Conservation (phyloP, 257 asterid species). For the Solanum habrochaites region DNA sequence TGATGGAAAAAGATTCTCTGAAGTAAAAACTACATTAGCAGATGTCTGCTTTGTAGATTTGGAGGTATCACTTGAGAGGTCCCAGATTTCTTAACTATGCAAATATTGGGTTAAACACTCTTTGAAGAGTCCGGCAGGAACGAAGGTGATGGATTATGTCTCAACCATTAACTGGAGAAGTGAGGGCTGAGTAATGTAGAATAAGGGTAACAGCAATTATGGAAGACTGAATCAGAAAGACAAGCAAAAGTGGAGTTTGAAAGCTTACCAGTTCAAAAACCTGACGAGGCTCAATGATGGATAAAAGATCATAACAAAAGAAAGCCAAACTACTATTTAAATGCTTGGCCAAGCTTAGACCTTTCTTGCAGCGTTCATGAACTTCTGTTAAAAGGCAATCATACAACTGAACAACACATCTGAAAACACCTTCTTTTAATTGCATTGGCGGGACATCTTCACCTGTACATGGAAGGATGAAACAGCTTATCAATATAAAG, state of each 20-base stretch:
- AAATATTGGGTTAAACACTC: not conserved
- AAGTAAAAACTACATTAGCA: not conserved
- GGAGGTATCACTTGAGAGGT: not conserved
- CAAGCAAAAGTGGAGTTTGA: not conserved
- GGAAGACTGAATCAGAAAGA: not conserved
- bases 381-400: conserved; percentile 99
- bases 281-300: conserved; percentile 94
- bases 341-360: conserved; percentile 88
- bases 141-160: not conserved
- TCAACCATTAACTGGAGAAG: not conserved
- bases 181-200: not conserved
- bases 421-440: conserved; percentile 91
- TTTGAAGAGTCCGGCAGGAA: not conserved
- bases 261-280: conserved; percentile 92
- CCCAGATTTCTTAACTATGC: not conserved
- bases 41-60: not conserved
- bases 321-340: conserved; percentile 95
- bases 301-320: conserved; percentile 95
- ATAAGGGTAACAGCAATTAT: not conserved
- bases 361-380: conserved; percentile 97
- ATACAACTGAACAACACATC: conserved; percentile 89
- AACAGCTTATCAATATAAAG: not conserved
- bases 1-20: not conserved
- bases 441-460: conserved; percentile 99
- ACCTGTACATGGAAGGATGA: conserved; percentile 31